Evolutionary conservation across 2,329 filamentous ascomycete genomes (phyloP).

Genomic region (Sporothrix phasma): DNA sequence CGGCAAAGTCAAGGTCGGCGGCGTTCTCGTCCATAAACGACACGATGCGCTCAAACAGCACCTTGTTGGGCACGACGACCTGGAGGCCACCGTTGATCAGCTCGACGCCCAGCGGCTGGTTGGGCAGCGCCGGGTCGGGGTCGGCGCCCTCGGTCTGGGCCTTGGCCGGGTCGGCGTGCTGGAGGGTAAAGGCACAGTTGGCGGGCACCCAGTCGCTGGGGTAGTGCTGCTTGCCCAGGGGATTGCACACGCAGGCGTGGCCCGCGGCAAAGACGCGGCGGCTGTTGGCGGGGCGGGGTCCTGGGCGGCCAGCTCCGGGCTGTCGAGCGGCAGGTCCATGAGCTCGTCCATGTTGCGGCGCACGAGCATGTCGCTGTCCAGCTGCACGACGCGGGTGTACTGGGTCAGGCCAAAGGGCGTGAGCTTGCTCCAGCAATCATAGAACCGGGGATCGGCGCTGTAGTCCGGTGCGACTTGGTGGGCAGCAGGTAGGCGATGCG

Average conservation of each 20-base stretch:
- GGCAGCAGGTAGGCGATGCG: conserved; percentile 66
- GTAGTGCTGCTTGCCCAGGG: conserved; percentile 67
- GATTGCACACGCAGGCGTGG: conserved; percentile 82
- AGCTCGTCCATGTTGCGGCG: conserved; percentile 82
- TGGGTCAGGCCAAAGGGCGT: conserved; percentile 65
- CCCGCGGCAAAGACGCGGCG: conserved; percentile 67
- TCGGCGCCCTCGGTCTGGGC: conserved; percentile 39
- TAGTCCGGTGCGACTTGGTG: conserved; percentile 53
- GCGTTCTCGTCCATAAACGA: conserved; percentile 38
- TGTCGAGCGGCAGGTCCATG: conserved; percentile 62
- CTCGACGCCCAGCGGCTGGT: conserved; percentile 34
- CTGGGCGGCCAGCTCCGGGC: conserved; percentile 18
- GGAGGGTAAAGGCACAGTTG: conserved; percentile 48
- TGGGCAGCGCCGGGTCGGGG: conserved; percentile 30
- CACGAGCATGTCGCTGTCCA: conserved; percentile 84
- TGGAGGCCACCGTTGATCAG: conserved; percentile 48
- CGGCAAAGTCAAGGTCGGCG: conserved; percentile 45
- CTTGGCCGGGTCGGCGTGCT: conserved; percentile 29
- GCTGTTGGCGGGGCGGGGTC: conserved; percentile 27
- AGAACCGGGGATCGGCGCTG: conserved; percentile 70
- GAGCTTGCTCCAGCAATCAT: conserved; percentile 85
- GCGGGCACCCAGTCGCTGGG: conserved; percentile 55
- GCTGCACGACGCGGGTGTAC: conserved; percentile 69
- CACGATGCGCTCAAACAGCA: conserved; percentile 41
- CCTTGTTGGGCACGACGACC: conserved; percentile 43